A percentile compares a stretch with the other conserved stretches of the same genome.
Evolutionary conservation across 768 basidiomycete genomes (phyloP).

Genomic region (Collybiopsis luxurians): DNA sequence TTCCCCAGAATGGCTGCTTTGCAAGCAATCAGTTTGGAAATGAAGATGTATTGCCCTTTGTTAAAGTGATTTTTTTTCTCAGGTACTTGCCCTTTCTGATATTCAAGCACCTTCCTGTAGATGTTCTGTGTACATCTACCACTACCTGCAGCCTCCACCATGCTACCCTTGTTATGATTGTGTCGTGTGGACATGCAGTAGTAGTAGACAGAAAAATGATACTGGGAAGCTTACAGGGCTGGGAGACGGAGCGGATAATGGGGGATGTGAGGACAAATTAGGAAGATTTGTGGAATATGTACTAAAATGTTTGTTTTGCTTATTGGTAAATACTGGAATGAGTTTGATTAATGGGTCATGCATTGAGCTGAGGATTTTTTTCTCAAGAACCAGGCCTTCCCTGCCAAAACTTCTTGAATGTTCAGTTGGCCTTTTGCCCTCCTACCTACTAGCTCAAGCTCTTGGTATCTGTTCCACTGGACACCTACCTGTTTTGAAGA

Average conservation of each 20-base stretch:
- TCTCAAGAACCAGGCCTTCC: no score
- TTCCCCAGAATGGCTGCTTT: not conserved
- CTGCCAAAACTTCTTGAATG: no score
- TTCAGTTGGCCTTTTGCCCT: no score
- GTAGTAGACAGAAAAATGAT: not conserved
- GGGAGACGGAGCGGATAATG: not conserved
- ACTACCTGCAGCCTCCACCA: not conserved
- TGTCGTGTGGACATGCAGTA: not conserved
- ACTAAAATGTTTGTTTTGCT: no score
- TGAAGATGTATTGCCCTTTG: constrained; percentile 1
- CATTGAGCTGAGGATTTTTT: no score
- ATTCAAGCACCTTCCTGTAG: no score
- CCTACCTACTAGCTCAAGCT: no score
- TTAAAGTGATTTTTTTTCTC: not conserved
- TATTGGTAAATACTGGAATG: no score
- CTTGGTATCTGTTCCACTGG: no score
- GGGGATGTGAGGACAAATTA: not conserved
- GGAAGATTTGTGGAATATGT: constrained; percentile 2
- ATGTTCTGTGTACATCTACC: not conserved
- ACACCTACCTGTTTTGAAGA: no score
- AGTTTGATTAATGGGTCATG: no score
- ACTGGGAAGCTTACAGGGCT: not conserved
- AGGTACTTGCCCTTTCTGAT: no score
- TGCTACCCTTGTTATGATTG: not conserved
- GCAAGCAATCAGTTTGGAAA: constrained; percentile 2